Evolutionary conservation across 148 eudicot genomes (phyloP), one percentile per base, ranked within the genome.

Genomic region (Chenopodium album): DNA sequence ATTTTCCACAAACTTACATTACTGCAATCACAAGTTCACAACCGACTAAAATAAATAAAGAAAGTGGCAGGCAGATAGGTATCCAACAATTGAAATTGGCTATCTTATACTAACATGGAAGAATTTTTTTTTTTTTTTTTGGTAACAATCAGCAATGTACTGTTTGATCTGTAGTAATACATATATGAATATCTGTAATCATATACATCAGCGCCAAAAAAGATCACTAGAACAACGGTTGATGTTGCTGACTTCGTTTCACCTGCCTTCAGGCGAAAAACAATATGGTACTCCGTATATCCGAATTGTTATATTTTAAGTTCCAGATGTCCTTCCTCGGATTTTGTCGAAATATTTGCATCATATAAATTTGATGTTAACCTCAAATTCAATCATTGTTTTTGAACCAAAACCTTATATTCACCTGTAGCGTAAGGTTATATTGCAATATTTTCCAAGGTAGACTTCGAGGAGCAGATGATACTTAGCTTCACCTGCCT

Each of bases 401-500:
- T 20, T 70, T n/a, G 34, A 17, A 68, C 20, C 76, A 69, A 29
- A 76, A 50, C 26, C 67, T 60, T 17, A 72, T 75, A 60, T 65
- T 66, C 75, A 59, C 52, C 46, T 66, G 29, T 59, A 29, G 5
- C 20, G 26, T 22, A 8, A 29, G 52, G 73, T 41, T 75, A 17
- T n/a, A 56, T 59, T 62, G 59, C 52, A 23, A 46, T 74, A 32
- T 2, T 34, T 73, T 7, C 73, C 54, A 13, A 59, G 71, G 9
- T 48, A 17, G 65, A 48, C 34, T 31, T 44, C 4, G 71, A 41
- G 46, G 75, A 59, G 56, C n/a, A 28, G 9, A 73, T 44, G 75
- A 37, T 56, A 81, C 23, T 54, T 50, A 16, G 19, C 17, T 79
- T 88, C 76, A 86, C 78, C 90, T 87, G 50, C 79, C 84, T 85